phyloP scores from a whole-genome alignment of 2,329 filamentous ascomycete species.

The Ceratocystis albifundus region DNA sequence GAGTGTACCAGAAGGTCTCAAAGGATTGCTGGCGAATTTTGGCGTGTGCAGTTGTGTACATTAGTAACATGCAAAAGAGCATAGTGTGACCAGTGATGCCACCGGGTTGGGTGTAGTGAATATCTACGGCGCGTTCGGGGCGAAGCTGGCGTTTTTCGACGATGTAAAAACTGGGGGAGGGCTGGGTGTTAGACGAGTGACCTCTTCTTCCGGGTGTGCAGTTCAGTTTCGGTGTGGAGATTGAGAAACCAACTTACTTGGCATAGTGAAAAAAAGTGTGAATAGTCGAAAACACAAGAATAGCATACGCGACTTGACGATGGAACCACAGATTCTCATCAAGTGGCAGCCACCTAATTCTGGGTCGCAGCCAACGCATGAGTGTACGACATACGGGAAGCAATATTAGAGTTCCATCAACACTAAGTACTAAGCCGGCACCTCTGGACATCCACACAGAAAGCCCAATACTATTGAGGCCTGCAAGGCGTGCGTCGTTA shows the following conservation, averaged over 20 bases:
- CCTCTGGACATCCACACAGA: conserved; percentile 96
- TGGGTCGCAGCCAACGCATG: conserved; percentile 72
- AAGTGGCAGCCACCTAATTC: conserved; percentile 78
- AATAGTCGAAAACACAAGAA: conserved; percentile 69
- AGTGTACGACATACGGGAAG: conserved; percentile 91
- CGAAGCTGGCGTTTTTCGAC: conserved; percentile 79
- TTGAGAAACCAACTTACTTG: conserved; percentile 40
- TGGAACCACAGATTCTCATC: conserved; percentile 98
- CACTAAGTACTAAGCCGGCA: conserved; percentile 71
- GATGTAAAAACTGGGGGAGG: conserved; percentile 59
- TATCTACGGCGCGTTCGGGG: conserved; percentile 68
- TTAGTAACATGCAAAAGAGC: conserved; percentile 95
- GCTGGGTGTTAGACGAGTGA: neutral
- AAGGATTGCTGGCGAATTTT: conserved; percentile 94
- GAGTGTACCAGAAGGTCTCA: conserved; percentile 98
- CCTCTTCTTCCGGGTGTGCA: too few species aligned
- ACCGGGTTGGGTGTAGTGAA: conserved; percentile 80
- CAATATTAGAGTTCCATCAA: conserved; percentile 80
- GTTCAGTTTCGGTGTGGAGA: neutral
- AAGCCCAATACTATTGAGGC: conserved; percentile 68
- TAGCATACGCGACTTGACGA: conserved; percentile 78
- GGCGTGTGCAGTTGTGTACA: conserved; percentile 91
- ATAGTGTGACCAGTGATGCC: conserved; percentile 95
- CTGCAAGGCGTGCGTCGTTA: conserved; percentile 53
- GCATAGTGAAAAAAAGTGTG: conserved; percentile 82